Evolutionary conservation across 2,329 filamentous ascomycete species (phyloP), one percentile per base, ranked within the genome.

Genomic region (Colletotrichum salicis): DNA sequence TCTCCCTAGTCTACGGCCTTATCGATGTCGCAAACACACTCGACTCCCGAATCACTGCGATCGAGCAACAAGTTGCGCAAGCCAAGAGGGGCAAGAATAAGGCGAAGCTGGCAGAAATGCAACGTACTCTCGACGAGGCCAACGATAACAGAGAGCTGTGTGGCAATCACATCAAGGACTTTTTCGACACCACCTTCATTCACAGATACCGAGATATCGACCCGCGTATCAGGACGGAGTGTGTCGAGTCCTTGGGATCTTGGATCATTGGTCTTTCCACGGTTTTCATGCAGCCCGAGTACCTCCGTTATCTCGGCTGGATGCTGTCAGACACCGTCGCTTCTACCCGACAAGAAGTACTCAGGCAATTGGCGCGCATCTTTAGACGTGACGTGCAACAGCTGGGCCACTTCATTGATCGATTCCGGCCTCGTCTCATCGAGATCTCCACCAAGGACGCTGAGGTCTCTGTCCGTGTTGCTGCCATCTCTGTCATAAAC

Each of bases 161-260:
- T 64, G 91, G 94, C 74, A 88, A 89, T 35, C 87, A 92, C 71
- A 91, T 98, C 70, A 92, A 92, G 75, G 94, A 97, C 75, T 94
- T 95, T 77, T 97, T 98, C 78, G 93, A 97, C 76, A 93, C 94
- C 2, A 92, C 98, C 58, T 99, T 97, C 79, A 93, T 98, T 35
- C 96, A 99, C 82, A 92, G 96, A 59, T 99, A 98, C 81, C 93
- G 96, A 73, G 96, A 99, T 79, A 90, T 98, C 35, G 96, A 99
- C 78, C 90, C 94, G 7, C 93, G 90, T 76, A 97, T 99, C 75
- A 90, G 96, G 64, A 91, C 92, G 0, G 96, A 98, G 78, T 98
- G 96, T 78, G 92, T 97, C 29, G 91, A 93, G 74, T 94, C 94
- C 15, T 86, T 99, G 10, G 95, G 95, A 33, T 89, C 91, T 52